Evolutionary conservation across 1,139 yeast genomes (phyloP), one percentile per base, ranked within the genome.

Genomic region (Geotrichum reessii): DNA sequence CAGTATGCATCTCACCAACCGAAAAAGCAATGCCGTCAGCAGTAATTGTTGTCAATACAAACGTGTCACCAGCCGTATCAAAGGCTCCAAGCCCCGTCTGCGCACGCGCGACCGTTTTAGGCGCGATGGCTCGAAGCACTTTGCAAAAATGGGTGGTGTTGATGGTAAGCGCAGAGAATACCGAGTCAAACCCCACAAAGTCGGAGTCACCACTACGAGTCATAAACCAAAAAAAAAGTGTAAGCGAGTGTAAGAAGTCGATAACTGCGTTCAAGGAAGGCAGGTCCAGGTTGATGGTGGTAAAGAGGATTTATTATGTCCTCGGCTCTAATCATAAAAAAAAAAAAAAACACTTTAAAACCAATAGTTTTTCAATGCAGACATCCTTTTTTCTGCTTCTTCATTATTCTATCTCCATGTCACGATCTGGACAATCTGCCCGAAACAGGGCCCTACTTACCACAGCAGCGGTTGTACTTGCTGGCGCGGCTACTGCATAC

Each of bases 111-210:
- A 66, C 69, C 21, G 61, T 62, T 24, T 62, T 61, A 17, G 63
- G 57, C 22, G 66, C 59, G 17, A 70, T 63, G 9, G 73, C 67
- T 48, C 59, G 62, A 21, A 70, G 63, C 22, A 70, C 67, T 8
- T 63, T 63, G 56, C 62, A 63, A 12, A 70, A 63, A 52, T 70
- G 72, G 33, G 59, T 37, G 14, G 67, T 64, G 24, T 61, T 60
- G 2, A 69, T 61, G 9, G 73, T 70, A n/a, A 71, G 56, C 22
- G 72, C 72, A 9, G 69, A 59, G 55, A 70, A 68, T 27, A 31
- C 44, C 3, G 37, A 31, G 37, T 31, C 37, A 17, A 53, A 12
- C 11, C 37, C 55, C 22, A 9, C 40, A 49, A 37, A 51, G 40
- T 47, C 48, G 27, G 47, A 24, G 19, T 50, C 60, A 33, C 44